Evolutionary conservation across 2,329 filamentous ascomycete species (phyloP).

Genomic region (Calonectria multiphialidica): DNA sequence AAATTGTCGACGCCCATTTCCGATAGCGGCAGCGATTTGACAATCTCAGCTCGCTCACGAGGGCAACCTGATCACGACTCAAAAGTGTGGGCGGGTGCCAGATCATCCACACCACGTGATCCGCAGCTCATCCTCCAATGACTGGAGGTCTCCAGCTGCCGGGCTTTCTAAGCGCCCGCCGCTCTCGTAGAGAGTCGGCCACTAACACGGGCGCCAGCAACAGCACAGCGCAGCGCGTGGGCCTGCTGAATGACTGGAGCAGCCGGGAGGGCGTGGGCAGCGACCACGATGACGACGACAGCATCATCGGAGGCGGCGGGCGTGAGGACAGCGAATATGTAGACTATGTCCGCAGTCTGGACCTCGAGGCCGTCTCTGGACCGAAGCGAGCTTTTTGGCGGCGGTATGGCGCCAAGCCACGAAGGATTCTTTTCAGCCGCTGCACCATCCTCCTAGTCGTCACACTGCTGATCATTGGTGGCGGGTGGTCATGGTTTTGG

Average conservation of each 20-base stretch:
- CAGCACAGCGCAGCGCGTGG: constrained; percentile 23
- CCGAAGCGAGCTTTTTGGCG: constrained; percentile 2
- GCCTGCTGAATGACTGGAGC: constrained; percentile 36
- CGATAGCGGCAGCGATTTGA: background rate
- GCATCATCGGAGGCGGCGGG: background rate
- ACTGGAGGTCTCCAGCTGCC: constrained; percentile 23
- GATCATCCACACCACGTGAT: constrained; percentile 14
- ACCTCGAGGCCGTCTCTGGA: constrained; percentile 15
- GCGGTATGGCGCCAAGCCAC: background rate
- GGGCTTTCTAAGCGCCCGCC: constrained; percentile 27
- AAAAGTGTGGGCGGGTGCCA: constrained; percentile 8
- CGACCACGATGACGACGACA: background rate
- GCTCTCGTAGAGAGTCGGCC: constrained; percentile 25
- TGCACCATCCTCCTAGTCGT: constrained; percentile 54
- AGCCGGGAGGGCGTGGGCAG: constrained; percentile 25
- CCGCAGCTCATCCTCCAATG: constrained; percentile 26
- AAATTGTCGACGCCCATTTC: background rate
- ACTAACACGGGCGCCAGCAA: constrained; percentile 12
- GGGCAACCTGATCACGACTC: background rate
- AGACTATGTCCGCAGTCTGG: constrained; percentile 4
- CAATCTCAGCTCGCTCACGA: background rate
- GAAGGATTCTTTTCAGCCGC: constrained; percentile 25
- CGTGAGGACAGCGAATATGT: background rate
- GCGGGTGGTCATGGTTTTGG: constrained; percentile 57
- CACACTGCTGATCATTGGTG: constrained; percentile 34